A percentile compares a stretch with the other conserved stretches of the same genome.
These are phyloP conservation scores for Beauveria caledonica DNA, from an alignment of 2,329 filamentous ascomycete species.

Conservation along the genomic window DNA sequence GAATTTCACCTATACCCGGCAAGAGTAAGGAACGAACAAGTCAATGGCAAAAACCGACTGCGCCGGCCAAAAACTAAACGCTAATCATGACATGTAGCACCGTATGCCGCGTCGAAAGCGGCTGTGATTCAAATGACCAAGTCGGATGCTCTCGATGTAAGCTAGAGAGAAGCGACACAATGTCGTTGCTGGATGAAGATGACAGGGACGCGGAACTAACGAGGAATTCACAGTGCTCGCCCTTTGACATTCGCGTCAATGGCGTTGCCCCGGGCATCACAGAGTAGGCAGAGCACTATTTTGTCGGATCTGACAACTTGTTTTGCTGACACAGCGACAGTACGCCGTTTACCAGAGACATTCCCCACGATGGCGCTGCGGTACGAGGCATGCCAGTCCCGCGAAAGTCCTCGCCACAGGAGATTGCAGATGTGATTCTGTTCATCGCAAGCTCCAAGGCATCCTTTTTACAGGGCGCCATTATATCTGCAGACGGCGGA, in stretches of 20 bases:
- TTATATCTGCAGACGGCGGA: conserved; percentile 36
- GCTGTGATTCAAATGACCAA: conserved; percentile 38
- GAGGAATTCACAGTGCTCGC: conserved; percentile 27
- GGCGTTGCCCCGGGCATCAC: conserved; percentile 38
- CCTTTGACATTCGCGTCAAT: conserved; percentile 36
- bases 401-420: conserved; percentile 34
- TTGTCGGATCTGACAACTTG: not conserved
- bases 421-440: conserved; percentile 37
- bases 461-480: conserved; percentile 36
- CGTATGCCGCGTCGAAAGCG: conserved; percentile 38
- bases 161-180: conserved; percentile 7
- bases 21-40: conserved; percentile 26
- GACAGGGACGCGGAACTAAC: not conserved
- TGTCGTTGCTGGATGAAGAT: too few species aligned
- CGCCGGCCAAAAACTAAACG: not conserved
- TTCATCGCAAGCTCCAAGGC: conserved; percentile 37
- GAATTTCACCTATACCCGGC: conserved; percentile 31
- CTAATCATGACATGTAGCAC: conserved; percentile 21
- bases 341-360: conserved; percentile 34
- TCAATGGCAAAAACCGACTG: too few species aligned
- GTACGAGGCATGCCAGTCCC: conserved; percentile 29
- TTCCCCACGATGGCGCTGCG: conserved; percentile 25
- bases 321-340: conserved; percentile 11
- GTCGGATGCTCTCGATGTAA: conserved; percentile 38
- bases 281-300: conserved; percentile 20